Base-by-base conservation (phyloP, 108 stramenopile genomes). In the Fistulifera pelliculosa region DNA sequence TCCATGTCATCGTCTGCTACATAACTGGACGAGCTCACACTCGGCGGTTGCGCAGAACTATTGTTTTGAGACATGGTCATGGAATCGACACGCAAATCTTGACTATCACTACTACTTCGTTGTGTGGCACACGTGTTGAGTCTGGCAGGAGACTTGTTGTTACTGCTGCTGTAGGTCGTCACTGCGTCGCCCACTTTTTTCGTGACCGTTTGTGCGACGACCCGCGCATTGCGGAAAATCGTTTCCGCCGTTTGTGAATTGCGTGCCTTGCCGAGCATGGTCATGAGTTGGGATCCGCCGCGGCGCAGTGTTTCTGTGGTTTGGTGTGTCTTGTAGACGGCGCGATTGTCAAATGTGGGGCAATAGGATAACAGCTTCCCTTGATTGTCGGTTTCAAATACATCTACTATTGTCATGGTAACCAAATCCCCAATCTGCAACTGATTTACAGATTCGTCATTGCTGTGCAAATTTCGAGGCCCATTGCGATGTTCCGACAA, bases 341-440 rank as follows among this genome's bases (percentile, higher is more conserved):
- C 75, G 15, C 86, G 64, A 56, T 92, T 92, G 75, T 92, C 90
- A 60, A 92, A 92, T 27, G 90, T 92, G 0, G 90, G 90, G 59
- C 90, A 92, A 60, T 92, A 80, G 31, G 82, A 83, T 19, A 92
- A 61, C 48, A 92, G 52, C 52, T 73, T 80, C 13, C 90, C 90
- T 48, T 87, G 77, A 25, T 65, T 72, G 61, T 92, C 90, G 18
- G 86, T 92, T 57, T 92, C 85, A 70, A 92, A 92, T 13, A 92
- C 90, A 66, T 92, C 90, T 14, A 92, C 80, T 38, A 92, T 92
- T 13, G 90, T 92, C 71, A 92, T 72, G 41, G 81, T 75, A 12
- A 87, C 90, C 25, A 92, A 56, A 58, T 92, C 90, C 22, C 86
- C 90, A 38, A 85, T 68, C 56, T 86, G 82, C 39, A 84, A 73